phyloP scores from a whole-genome alignment of 768 basidiomycete species.

The Kwoniella sp. region DNA sequence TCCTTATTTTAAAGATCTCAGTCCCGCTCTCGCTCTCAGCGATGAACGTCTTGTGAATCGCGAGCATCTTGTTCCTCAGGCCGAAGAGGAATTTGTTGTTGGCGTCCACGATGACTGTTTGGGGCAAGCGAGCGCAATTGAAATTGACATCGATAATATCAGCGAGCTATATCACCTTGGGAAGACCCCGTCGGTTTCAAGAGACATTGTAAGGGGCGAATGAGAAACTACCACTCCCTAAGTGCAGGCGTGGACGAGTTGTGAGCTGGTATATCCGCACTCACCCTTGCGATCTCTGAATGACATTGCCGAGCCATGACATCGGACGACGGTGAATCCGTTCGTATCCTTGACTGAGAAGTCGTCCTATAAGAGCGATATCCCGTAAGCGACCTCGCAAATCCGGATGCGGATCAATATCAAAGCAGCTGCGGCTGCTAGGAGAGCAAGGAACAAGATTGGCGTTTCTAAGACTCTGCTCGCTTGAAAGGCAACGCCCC shows the following conservation, averaged over 20 bases:
- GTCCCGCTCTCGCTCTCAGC: constrained; percentile 35
- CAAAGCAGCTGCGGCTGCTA: no score
- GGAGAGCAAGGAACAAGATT: no score
- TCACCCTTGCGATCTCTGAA: constrained; percentile 53
- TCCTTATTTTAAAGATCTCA: constrained; percentile 45
- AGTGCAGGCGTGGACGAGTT: no score
- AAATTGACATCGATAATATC: no score
- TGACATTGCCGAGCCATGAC: constrained; percentile 45
- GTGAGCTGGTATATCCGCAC: constrained; percentile 14
- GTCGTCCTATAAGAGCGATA: no score
- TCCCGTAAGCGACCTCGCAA: no score
- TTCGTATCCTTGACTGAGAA: constrained; percentile 52
- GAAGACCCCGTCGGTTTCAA: no score
- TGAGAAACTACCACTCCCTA: neutral
- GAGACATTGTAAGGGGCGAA: no score
- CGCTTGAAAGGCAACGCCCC: no score
- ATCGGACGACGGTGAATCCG: constrained; percentile 41
- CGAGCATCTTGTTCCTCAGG: constrained; percentile 47
- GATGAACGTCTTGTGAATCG: constrained; percentile 45
- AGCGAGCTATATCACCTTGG: no score
- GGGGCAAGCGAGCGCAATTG: neutral
- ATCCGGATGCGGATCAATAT: no score
- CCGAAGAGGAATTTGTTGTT: constrained; percentile 48
- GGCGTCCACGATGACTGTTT: constrained; percentile 50
- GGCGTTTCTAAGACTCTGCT: no score